These are phyloP conservation scores for Lactarius sp. DNA, from an alignment of 768 basidiomycete species.

Conservation along the genomic window DNA sequence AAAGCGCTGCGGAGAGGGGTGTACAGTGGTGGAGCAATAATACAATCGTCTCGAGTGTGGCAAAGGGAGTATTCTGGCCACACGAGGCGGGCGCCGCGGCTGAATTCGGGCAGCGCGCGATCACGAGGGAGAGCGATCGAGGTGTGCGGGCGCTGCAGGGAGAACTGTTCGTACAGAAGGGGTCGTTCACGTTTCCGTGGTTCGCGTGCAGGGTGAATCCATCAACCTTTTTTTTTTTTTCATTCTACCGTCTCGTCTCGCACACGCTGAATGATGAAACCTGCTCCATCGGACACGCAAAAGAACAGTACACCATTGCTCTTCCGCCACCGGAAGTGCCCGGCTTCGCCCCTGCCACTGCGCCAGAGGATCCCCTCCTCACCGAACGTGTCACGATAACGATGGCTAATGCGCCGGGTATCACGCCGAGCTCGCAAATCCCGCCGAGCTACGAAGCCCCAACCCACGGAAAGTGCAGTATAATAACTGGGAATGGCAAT, in stretches of 20 bases:
- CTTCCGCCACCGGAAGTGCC: slow-evolving; percentile 40
- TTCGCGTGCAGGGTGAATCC: slow-evolving; percentile 45
- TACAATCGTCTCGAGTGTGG: slow-evolving; percentile 40
- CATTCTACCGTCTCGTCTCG: too few relatives aligned
- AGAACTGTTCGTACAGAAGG: slow-evolving; percentile 46
- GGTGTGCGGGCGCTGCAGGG: slow-evolving; percentile 42
- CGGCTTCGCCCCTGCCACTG: slow-evolving; percentile 36
- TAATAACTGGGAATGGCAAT: slow-evolving; percentile 51
- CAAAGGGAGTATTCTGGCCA: slow-evolving; percentile 49
- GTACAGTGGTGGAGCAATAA: slow-evolving; percentile 40
- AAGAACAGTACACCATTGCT: slow-evolving; percentile 41
- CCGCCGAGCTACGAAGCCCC: slow-evolving; percentile 49
- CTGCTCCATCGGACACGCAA: too few relatives aligned
- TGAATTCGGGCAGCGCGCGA: background rate
- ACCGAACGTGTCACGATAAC: slow-evolving; percentile 40
- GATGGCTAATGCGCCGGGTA: slow-evolving; percentile 37
- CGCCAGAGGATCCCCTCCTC: slow-evolving; percentile 33
- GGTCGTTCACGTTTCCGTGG: slow-evolving; percentile 39
- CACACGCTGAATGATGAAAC: too few relatives aligned
- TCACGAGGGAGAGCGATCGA: background rate
- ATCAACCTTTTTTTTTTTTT: too few relatives aligned
- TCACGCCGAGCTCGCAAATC: slow-evolving; percentile 41
- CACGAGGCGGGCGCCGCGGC: slow-evolving; percentile 31
- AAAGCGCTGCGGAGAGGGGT: slow-evolving; percentile 11
- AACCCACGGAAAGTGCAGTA: slow-evolving; percentile 44